Conservation (phyloP, 352 stramenopile genomes). For the Pythium insidiosum region DNA sequence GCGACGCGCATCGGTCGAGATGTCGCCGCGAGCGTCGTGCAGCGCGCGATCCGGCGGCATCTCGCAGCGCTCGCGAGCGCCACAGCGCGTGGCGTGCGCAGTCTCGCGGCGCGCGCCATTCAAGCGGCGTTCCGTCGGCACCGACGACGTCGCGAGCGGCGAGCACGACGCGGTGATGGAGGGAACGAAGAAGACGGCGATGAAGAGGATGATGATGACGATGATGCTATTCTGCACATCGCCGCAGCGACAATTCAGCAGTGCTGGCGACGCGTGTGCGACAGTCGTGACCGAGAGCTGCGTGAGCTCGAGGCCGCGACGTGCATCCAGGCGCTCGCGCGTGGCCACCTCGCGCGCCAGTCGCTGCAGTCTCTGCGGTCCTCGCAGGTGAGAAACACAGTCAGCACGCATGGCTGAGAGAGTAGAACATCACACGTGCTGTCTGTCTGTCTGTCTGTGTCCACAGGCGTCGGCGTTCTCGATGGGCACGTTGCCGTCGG, state of each 20-base stretch:
- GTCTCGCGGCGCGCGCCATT: constrained; percentile 40
- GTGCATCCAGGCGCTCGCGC: constrained; percentile 60
- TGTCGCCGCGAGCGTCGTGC: constrained; percentile 37
- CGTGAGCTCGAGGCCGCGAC: constrained; percentile 49
- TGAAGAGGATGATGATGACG: constrained; percentile 22
- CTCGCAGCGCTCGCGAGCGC: not conserved
- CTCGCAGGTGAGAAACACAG: constrained; percentile 6
- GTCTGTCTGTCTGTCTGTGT: no score
- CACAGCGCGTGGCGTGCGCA: constrained; percentile 25
- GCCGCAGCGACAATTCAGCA: constrained; percentile 43
- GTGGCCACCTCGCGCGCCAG: constrained; percentile 43
- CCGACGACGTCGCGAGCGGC: constrained; percentile 14
- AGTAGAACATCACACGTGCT: no score
- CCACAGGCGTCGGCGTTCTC: constrained; percentile 8
- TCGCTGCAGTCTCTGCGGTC: constrained; percentile 32
- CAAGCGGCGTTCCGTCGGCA: constrained; percentile 33
- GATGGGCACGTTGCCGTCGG: constrained; percentile 1
- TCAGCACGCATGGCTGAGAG: not conserved
- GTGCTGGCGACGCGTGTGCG: constrained; percentile 24
- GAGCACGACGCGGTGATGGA: no score
- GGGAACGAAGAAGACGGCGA: no score
- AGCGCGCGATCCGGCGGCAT: constrained; percentile 30
- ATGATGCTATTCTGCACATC: constrained; percentile 36
- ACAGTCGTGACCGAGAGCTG: constrained; percentile 12
- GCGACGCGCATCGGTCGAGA: constrained; percentile 30